Evolutionary conservation across 306 rosid species (phyloP), one percentile per base, ranked within the genome.

Genomic region (Alnus rubra): DNA sequence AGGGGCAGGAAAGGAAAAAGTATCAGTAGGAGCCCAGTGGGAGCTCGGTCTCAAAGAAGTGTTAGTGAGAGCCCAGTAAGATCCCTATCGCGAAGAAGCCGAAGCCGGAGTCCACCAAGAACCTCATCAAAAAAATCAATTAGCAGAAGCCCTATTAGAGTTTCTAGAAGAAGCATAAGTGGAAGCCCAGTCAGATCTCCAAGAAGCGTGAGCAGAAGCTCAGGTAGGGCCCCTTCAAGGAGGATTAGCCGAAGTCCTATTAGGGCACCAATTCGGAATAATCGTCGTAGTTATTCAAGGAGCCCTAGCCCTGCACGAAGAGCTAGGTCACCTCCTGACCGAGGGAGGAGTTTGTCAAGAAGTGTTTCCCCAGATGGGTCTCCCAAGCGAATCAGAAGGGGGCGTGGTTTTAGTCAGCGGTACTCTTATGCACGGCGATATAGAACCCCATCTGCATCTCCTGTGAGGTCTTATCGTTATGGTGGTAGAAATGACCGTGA

Each of bases 371-470:
- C 95, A 37, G 90, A 87, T 87, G 89, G 78, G 16, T 91, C 98
- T 11, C 99, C 98, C 69, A 93, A 91, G 86, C 97, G 97, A 75
- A 87, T 95, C 75, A 88, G 97, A 81, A 91, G 98, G 87, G 99
- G 99, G 54, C 91, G 98, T 68, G 99, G 99, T 78, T 93, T 95
- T 73, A 95, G 99, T 72, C 93, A 95, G 82, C 89, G 92, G 10
- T 95, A 92, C 85, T 95, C 99, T 69, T 95, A 88, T 83, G 98
- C 99, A 42, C 90, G 99, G 69, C 87, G 97, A 82, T 95, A 95
- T 58, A 88, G 96, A 80, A 95, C 98, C 58, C 98, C 98, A 37
- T 95, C 99, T 49, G 64, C 80, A 18, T 95, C 99, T 82, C 98
- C 99, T 74, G 90, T 89, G 80, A 88, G 99, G 78, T 76, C 97